Conservation (phyloP, 192 early-diverging fungal genomes). For the Pilobolus umbonatus region DNA sequence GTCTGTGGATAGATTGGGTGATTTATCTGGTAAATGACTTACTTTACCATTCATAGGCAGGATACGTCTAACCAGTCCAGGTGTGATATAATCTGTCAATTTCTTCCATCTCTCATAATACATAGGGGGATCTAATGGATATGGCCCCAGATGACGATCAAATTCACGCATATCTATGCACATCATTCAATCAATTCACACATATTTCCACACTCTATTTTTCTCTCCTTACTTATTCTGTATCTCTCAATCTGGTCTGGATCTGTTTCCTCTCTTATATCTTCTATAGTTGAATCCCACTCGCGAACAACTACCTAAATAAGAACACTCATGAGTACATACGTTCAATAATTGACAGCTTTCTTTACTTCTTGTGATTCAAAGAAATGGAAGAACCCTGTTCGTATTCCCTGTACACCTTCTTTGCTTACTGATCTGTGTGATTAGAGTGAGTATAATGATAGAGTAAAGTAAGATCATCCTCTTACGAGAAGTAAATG, state of each 20-base stretch:
- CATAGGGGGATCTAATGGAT: conserved; percentile 65
- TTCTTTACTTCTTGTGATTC: conserved; percentile 50
- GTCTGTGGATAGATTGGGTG: background rate
- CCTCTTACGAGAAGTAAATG: conserved; percentile 73
- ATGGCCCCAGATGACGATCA: conserved; percentile 77
- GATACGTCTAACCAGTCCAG: conserved; percentile 22
- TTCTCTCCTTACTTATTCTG: conserved; percentile 46
- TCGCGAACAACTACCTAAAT: conserved; percentile 69
- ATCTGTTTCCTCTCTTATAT: conserved; percentile 52
- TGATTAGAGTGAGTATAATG: background rate
- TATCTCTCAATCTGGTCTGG: conserved; percentile 58
- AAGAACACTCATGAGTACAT: conserved; percentile 15
- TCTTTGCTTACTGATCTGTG: conserved; percentile 35
- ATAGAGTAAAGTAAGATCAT: background rate
- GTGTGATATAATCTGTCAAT: conserved; percentile 66
- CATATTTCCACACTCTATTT: background rate
- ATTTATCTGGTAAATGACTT: conserved; percentile 28
- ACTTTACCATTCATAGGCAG: conserved; percentile 29
- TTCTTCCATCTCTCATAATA: conserved; percentile 74
- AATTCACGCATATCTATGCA: conserved; percentile 66
- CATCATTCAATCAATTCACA: background rate
- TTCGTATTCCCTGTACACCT: conserved; percentile 50
- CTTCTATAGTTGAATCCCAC: conserved; percentile 78
- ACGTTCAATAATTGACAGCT: background rate
- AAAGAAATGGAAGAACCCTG: conserved; percentile 78